A percentile compares a stretch with the other conserved stretches of the same genome.
Conservation (phyloP, 129 eudicot species). For the Ambrosia artemisiifolia region DNA sequence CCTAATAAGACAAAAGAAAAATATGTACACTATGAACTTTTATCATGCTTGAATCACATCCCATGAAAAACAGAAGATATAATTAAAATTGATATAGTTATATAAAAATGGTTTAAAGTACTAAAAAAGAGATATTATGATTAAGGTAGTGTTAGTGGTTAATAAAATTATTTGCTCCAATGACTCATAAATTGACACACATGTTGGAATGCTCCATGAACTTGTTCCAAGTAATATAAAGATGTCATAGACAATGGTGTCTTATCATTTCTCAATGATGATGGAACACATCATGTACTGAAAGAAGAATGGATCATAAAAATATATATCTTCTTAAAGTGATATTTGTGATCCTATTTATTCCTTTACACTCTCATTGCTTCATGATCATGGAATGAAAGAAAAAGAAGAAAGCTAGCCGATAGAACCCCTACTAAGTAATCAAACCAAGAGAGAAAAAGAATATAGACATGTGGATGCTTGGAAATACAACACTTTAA, state of each 20-base stretch:
- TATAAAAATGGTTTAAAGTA: neutral
- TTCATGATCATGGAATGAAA: slow-evolving; percentile 27
- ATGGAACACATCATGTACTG: slow-evolving; percentile 24
- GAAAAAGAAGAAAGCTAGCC: slow-evolving; percentile 16
- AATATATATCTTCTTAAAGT: slow-evolving; percentile 39
- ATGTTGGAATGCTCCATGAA: slow-evolving; percentile 26
- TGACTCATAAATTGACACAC: slow-evolving; percentile 24
- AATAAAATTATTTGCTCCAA: slow-evolving; percentile 21
- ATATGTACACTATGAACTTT: neutral
- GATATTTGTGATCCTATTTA: slow-evolving; percentile 28
- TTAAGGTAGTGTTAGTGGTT: slow-evolving; percentile 30
- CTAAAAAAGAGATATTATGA: neutral
- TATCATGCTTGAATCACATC: slow-evolving; percentile 6
- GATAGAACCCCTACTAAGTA: slow-evolving; percentile 20
- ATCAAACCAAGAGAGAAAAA: neutral
- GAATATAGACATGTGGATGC: neutral
- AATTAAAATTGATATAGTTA: neutral
- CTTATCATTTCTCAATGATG: slow-evolving; percentile 31
- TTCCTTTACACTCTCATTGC: slow-evolving; percentile 28
- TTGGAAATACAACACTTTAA: too few species aligned
- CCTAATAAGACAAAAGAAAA: neutral
- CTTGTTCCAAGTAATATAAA: slow-evolving; percentile 26
- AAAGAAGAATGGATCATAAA: slow-evolving; percentile 28
- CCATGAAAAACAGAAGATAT: neutral
- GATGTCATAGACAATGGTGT: slow-evolving; percentile 33